Conservation (phyloP, 345 rosid species). For the Pistacia integerrima region DNA sequence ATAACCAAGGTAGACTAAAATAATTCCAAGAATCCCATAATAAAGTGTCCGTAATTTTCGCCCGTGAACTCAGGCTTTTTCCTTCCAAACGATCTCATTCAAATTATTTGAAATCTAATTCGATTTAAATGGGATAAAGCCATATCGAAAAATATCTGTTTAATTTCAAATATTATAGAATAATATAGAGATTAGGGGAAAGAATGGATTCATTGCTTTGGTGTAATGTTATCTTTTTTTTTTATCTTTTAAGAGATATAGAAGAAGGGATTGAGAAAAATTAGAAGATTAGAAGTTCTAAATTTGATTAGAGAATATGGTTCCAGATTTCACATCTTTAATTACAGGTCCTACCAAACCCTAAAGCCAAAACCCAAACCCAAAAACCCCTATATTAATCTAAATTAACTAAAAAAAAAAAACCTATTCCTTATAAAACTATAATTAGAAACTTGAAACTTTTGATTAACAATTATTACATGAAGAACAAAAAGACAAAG, state of each 20-base stretch:
- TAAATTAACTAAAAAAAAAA: background rate
- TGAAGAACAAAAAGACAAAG: conserved; percentile 17
- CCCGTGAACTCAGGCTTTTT: conserved; percentile 6
- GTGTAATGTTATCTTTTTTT: conserved; percentile 7
- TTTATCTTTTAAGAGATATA: background rate
- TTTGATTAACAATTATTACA: conserved; percentile 23
- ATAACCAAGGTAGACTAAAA: background rate
- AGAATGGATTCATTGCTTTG: conserved; percentile 22
- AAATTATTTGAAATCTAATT: too few species aligned
- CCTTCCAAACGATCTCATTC: background rate
- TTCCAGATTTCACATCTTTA: conserved; percentile 25
- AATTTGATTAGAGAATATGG: conserved; percentile 21
- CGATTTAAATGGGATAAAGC: background rate
- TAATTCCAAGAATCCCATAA: conserved; percentile 1
- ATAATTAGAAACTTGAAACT: background rate
- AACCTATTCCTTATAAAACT: conserved; percentile 12
- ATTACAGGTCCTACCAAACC: conserved; percentile 8
- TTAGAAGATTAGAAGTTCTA: conserved; percentile 12
- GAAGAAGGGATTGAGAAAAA: background rate
- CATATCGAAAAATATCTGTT: background rate
- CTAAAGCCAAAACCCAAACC: background rate
- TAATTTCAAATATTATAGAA: too few species aligned
- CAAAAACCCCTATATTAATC: conserved; percentile 14
- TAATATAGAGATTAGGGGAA: background rate
- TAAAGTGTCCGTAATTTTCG: background rate